Base-by-base conservation (phyloP, 2,329 filamentous ascomycete genomes). In the Dactylellina haptotyla region DNA sequence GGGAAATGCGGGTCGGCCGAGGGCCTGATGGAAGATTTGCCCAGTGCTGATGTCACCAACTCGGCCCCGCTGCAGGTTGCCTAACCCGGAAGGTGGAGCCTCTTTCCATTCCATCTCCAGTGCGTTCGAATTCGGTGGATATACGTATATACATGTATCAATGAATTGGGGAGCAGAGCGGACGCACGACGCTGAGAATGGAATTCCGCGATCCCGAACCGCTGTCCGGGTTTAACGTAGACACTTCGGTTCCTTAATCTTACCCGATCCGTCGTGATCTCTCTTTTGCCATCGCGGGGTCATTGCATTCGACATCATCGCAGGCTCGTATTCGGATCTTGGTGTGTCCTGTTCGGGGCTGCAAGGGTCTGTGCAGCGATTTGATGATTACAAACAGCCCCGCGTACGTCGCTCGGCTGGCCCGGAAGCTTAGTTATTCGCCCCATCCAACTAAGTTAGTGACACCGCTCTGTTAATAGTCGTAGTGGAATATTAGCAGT, bases 51-150 rank as follows among this genome's bases (percentile, higher is more conserved):
- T 46, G 43, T 46, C 20, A 46, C 23, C 32, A 34, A 6, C 32
- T 6, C 14, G 6, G 6, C 6, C 6, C 32, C 14, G 32, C 32
- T 6, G 32, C 14, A 6, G 32, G 6, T 34, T 6, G 32, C 6
- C 14, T 6, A 6, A 34, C 14, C 20, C 25, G 59, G 59, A 45
- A 64, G 41, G 59, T 54, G 59, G 59, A 53, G 58, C 46, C 25
- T 28, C 53, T 28, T 37, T 32, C 4, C 25, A 20, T 59, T n/a
- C n/a, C n/a, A n/a, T n/a, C n/a, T n/a, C n/a, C n/a, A n/a, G n/a
- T n/a, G n/a, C n/a, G n/a, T n/a, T n/a, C n/a, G n/a, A n/a, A n/a
- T 41, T 41, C n/a, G n/a, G n/a, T n/a, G 14, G 32, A 37, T 37
- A 37, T 37, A 37, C 14, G 14, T 37, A 37, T 37, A 37, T 37